Percentiles rank a stretch among this genome's conserved stretches.
Evolutionary conservation across 1,284 basidiomycete genomes (phyloP).

Genomic region (Violaceomyces palustris): DNA sequence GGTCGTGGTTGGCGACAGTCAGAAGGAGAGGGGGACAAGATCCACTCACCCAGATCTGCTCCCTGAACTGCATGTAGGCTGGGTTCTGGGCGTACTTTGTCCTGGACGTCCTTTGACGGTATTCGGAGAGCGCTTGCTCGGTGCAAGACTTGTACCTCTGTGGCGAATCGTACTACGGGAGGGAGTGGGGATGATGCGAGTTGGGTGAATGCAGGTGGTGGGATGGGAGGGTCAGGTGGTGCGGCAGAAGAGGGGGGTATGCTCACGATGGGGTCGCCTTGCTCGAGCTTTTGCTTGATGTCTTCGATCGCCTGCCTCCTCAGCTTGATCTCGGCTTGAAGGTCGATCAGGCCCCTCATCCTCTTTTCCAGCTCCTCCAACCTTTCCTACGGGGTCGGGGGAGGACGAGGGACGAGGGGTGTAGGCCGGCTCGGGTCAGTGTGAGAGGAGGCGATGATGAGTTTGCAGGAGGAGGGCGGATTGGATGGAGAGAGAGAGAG

Average conservation of each 20-base stretch:
- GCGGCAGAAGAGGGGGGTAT: background rate
- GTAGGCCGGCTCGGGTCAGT: no score
- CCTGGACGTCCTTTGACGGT: conserved; percentile 27
- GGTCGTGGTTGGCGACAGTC: no score
- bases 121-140: conserved; percentile 5
- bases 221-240: background rate
- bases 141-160: conserved; percentile 14
- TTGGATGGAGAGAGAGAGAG: no score
- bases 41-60: conserved; percentile 22
- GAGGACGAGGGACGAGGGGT: no score
- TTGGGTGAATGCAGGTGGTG: background rate
- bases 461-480: no score
- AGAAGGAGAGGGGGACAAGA: background rate
- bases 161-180: conserved; percentile 4
- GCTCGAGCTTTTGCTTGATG: conserved; percentile 17
- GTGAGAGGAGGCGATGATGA: no score
- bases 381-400: background rate
- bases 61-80: conserved; percentile 33
- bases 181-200: background rate
- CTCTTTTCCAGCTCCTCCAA: conserved; percentile 21
- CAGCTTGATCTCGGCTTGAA: conserved; percentile 20
- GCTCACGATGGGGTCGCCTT: conserved; percentile 10
- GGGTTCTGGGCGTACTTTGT: conserved; percentile 30
- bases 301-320: conserved; percentile 16
- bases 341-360: conserved; percentile 33